Conservation (phyloP, 192 early-diverging fungal species). For the Haplosporangium gracile region DNA sequence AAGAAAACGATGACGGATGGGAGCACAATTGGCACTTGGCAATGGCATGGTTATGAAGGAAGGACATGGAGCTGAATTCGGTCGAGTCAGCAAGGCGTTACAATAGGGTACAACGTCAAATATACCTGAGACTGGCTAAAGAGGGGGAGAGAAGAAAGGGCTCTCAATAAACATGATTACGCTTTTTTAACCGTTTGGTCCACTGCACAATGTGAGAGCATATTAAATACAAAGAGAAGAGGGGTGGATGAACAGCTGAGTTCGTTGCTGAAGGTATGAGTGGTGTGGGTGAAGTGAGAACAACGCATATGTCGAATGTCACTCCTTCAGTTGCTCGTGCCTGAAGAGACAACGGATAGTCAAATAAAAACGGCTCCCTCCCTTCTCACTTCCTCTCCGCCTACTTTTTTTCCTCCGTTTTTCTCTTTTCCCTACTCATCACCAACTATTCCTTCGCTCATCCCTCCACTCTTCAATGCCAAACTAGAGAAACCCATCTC, state of each 20-base stretch:
- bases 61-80: neutral
- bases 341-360: neutral
- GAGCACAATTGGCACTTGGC: neutral
- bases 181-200: neutral
- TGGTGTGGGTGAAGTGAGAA: neutral
- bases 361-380: neutral
- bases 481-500: neutral
- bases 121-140: neutral
- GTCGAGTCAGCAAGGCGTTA: neutral
- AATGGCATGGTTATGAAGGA: neutral
- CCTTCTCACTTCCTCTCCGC: neutral
- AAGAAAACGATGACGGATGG: neutral
- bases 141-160: neutral
- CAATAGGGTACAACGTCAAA: neutral
- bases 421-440: neutral
- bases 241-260: neutral
- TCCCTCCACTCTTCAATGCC: neutral
- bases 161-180: neutral
- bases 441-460: neutral
- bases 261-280: neutral
- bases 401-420: neutral
- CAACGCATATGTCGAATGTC: neutral
- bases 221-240: neutral
- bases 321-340: neutral
- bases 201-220: neutral